phyloP scores from a whole-genome alignment of 345 rosid species.

The Psidium guajava region DNA sequence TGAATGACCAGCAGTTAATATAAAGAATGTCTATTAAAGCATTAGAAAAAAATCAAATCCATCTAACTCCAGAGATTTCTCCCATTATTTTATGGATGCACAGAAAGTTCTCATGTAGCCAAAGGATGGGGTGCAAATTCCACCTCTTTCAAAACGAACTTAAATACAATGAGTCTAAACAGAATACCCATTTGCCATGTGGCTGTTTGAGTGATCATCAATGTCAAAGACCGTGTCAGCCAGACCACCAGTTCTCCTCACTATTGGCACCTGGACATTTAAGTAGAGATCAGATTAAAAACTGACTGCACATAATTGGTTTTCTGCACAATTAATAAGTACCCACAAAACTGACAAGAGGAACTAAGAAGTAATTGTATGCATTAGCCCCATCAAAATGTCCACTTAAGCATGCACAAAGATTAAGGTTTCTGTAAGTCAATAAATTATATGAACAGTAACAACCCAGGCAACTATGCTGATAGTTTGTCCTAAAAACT shows the following conservation, averaged over 20 bases:
- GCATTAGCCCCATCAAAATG: not conserved
- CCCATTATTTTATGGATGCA: not conserved
- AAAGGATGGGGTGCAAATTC: not conserved
- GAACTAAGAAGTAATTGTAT: not conserved
- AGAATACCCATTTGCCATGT: slow-evolving; percentile 41
- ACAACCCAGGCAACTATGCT: not conserved
- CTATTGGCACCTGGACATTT: slow-evolving; percentile 35
- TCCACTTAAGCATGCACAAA: not conserved
- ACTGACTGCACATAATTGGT: not conserved
- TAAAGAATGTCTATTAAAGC: not conserved
- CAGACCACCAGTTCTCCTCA: slow-evolving; percentile 57
- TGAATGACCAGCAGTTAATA: not conserved
- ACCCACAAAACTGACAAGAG: not conserved
- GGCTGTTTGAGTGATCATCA: slow-evolving; percentile 26
- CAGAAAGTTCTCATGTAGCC: not conserved
- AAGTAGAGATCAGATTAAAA: not conserved
- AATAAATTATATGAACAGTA: not conserved
- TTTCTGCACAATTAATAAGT: not conserved
- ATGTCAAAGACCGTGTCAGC: slow-evolving; percentile 50
- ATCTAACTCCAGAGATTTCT: not conserved
- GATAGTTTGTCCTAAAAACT: not conserved
- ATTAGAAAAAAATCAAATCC: not conserved
- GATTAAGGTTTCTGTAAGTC: not conserved
- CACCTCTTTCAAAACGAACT: not conserved
- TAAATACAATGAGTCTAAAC: not conserved